A percentile compares a stretch with the other conserved stretches of the same genome.
phyloP scores from a whole-genome alignment of 345 rosid genomes.

The Bruguiera parviflora region DNA sequence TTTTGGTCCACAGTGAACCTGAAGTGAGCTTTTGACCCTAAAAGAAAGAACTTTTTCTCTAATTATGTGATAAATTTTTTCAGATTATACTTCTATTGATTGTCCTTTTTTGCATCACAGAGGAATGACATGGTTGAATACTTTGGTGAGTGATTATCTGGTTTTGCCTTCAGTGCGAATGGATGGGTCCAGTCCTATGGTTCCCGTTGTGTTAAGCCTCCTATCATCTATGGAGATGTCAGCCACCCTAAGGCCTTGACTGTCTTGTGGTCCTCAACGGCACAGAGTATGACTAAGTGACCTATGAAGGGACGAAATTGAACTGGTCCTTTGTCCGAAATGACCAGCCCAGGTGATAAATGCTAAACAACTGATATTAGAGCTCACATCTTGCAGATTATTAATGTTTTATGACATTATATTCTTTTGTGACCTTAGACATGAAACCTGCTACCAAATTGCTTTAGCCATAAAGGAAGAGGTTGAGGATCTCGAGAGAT shows the following conservation, averaged over 20 bases:
- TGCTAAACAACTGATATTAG: not conserved
- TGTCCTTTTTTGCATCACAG: slow-evolving; percentile 21
- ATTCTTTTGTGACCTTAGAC: slow-evolving; percentile 26
- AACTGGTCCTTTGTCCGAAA: slow-evolving; percentile 98
- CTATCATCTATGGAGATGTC: slow-evolving; percentile 94
- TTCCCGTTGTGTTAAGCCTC: slow-evolving; percentile 97
- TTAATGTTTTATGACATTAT: slow-evolving; percentile 4
- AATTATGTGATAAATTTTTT: not conserved
- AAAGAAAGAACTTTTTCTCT: not conserved
- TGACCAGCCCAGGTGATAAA: slow-evolving; percentile 83
- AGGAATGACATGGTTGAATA: slow-evolving; percentile 99
- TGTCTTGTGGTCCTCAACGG: slow-evolving; percentile 88
- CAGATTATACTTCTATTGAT: not conserved
- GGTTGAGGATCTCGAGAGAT: slow-evolving; percentile 56
- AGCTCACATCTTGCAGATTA: not conserved
- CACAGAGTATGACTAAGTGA: slow-evolving; percentile 91
- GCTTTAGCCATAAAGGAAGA: slow-evolving; percentile 58
- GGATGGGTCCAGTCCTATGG: slow-evolving; percentile 99
- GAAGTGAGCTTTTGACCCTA: slow-evolving; percentile 48
- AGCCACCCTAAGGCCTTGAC: slow-evolving; percentile 98
- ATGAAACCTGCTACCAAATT: slow-evolving; percentile 53
- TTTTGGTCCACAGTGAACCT: slow-evolving; percentile 95
- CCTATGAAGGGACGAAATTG: slow-evolving; percentile 96
- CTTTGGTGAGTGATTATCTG: slow-evolving; percentile 93
- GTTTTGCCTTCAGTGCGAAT: slow-evolving; percentile 88